Evolutionary conservation across 2,329 filamentous ascomycete genomes (phyloP).

Genomic region (Trichoderma sp.): DNA sequence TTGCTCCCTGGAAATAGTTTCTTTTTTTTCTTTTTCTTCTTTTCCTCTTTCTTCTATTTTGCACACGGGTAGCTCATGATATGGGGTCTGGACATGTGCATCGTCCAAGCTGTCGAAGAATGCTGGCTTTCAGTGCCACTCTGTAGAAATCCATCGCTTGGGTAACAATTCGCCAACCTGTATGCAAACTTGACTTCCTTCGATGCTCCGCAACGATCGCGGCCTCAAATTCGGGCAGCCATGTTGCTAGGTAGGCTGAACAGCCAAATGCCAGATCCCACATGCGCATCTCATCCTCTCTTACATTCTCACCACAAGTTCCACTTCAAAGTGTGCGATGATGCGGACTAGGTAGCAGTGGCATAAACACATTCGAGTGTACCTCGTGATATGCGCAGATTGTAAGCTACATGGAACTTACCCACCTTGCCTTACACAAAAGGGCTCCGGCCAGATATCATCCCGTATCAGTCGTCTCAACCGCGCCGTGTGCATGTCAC

Average conservation of each 20-base stretch:
- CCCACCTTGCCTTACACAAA: not conserved
- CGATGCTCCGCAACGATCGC: not conserved
- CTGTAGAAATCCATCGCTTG: not conserved
- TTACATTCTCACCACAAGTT: no score
- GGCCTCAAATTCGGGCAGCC: conserved; percentile 7
- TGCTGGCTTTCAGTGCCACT: not conserved
- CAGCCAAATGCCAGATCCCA: not conserved
- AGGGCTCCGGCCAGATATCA: not conserved
- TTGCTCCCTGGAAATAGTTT: not conserved
- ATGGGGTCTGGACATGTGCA: not conserved
- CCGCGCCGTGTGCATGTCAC: not conserved
- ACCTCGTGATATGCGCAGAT: conserved; percentile 7
- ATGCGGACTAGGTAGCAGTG: no score
- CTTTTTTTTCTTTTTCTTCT: not conserved
- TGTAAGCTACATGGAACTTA: no score
- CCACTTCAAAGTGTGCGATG: no score
- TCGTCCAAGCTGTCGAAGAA: not conserved
- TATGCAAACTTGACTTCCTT: not conserved
- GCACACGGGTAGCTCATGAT: not conserved
- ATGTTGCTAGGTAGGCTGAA: not conserved
- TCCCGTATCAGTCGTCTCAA: conserved; percentile 5
- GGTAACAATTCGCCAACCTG: not conserved
- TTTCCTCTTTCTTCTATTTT: not conserved
- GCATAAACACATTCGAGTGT: not conserved
- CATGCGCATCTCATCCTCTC: not conserved